phyloP scores from a whole-genome alignment of 441 rosid genomes.

The Biscutella laevigata region DNA sequence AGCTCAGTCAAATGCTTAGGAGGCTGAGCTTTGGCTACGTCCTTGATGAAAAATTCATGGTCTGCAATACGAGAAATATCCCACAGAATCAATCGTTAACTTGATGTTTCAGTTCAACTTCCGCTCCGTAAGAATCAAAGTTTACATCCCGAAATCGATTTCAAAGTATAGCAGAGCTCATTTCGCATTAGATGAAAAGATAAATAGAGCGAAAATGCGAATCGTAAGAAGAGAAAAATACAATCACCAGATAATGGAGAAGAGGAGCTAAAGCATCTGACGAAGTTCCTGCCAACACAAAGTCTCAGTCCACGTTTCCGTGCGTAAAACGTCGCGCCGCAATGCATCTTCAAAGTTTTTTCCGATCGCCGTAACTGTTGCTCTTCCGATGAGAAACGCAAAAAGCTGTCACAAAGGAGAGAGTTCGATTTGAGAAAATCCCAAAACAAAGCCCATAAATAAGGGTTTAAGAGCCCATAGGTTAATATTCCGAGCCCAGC shows the following conservation, averaged over 20 bases:
- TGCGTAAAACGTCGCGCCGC: constrained; percentile 32
- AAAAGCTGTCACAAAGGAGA: not conserved
- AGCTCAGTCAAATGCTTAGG: constrained; percentile 54
- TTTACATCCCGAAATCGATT: not conserved
- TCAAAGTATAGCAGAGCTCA: not conserved
- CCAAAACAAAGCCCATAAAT: constrained; percentile 12
- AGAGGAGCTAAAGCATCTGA: constrained; percentile 30
- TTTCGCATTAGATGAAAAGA: constrained; percentile 4
- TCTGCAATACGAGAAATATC: constrained; percentile 32
- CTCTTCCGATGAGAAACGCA: constrained; percentile 18
- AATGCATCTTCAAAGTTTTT: constrained; percentile 24
- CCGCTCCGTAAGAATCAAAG: not conserved
- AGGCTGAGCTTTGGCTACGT: constrained; percentile 59
- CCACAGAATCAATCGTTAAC: not conserved
- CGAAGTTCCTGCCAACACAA: constrained; percentile 20
- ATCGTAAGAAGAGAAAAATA: not conserved
- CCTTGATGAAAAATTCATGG: constrained; percentile 50
- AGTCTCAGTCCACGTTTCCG: constrained; percentile 30
- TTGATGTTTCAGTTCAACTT: not conserved
- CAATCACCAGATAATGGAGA: constrained; percentile 30
- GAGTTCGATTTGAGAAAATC: not conserved
- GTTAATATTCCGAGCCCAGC: constrained; percentile 12
- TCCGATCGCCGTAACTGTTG: constrained; percentile 21
- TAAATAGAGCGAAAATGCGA: constrained; percentile 9
- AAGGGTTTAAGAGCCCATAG: constrained; percentile 18